phyloP scores from a whole-genome alignment of 805 yeast genomes.

The Jamesozyma rosinii region DNA sequence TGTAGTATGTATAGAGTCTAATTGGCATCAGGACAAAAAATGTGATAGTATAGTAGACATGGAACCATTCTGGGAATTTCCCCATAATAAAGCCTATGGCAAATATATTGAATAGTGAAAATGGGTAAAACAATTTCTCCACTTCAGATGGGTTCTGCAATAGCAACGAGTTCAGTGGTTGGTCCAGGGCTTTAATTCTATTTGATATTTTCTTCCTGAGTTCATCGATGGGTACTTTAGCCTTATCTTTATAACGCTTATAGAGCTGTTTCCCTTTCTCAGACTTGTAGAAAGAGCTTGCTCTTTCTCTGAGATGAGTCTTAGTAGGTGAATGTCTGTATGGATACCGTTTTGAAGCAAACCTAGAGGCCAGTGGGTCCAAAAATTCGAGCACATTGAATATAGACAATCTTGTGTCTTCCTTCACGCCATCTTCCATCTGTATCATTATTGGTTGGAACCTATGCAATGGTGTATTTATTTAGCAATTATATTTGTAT shows the following conservation, averaged over 20 bases:
- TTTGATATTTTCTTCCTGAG: constrained; percentile 14
- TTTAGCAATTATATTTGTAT: no score
- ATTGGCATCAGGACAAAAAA: constrained; percentile 68
- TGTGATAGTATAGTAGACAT: constrained; percentile 57
- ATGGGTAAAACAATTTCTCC: constrained; percentile 75
- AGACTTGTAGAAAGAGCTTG: not conserved
- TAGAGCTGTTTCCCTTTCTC: not conserved
- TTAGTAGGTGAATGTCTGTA: not conserved
- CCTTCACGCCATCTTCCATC: not conserved
- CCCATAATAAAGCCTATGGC: constrained; percentile 71
- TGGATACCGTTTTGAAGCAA: constrained; percentile 10
- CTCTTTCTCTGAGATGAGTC: not conserved
- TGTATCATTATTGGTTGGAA: no score
- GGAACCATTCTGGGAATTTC: constrained; percentile 66
- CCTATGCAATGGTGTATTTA: no score
- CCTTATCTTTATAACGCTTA: constrained; percentile 10
- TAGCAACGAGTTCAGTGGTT: constrained; percentile 26
- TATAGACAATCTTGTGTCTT: constrained; percentile 8
- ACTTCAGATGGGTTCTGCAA: constrained; percentile 39
- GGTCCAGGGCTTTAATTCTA: constrained; percentile 21
- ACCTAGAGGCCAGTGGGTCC: constrained; percentile 26
- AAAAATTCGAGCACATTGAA: constrained; percentile 20
- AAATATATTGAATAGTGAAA: constrained; percentile 60
- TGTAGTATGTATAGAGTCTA: constrained; percentile 72
- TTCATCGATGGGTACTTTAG: constrained; percentile 18